These are phyloP conservation scores for Tylopilus rubrobrunneus DNA, from an alignment of 768 basidiomycete species.

Conservation along the genomic window DNA sequence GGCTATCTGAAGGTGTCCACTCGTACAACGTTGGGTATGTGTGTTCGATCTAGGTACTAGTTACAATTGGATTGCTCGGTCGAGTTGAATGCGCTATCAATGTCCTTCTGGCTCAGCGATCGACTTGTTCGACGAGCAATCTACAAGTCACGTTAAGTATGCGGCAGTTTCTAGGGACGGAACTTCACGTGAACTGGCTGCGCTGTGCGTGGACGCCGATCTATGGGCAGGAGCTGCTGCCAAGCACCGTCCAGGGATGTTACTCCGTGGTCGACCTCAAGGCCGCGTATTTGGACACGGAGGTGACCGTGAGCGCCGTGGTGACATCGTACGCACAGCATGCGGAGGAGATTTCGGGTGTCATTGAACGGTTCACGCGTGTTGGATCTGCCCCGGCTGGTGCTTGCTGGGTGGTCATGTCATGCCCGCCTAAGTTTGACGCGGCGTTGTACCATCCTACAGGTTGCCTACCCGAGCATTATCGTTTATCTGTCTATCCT, in stretches of 20 bases:
- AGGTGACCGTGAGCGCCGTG: slow-evolving; percentile 38
- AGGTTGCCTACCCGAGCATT: too few species aligned
- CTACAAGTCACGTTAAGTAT: background rate
- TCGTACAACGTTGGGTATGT: background rate
- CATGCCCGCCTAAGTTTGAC: slow-evolving; percentile 54
- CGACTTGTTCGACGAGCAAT: background rate
- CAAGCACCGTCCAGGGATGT: slow-evolving; percentile 33
- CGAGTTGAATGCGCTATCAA: background rate
- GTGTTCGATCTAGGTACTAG: background rate
- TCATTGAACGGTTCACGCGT: slow-evolving; percentile 71
- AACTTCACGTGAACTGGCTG: slow-evolving; percentile 55
- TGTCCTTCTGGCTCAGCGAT: background rate
- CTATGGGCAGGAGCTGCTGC: slow-evolving; percentile 43
- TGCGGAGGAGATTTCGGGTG: slow-evolving; percentile 45
- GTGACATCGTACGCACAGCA: slow-evolving; percentile 66
- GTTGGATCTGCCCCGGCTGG: slow-evolving; percentile 62
- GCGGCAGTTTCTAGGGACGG: background rate
- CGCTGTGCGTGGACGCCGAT: slow-evolving; percentile 56
- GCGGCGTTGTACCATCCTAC: slow-evolving; percentile 59
- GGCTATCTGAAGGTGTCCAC: slow-evolving; percentile 2
- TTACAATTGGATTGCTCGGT: background rate
- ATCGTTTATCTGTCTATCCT: too few species aligned
- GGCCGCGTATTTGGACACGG: slow-evolving; percentile 40
- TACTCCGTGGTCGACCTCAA: slow-evolving; percentile 39
- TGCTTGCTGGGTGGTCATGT: slow-evolving; percentile 44